Base-by-base conservation (phyloP, 2,329 filamentous ascomycete genomes). In the Paecilomyces variotii region DNA sequence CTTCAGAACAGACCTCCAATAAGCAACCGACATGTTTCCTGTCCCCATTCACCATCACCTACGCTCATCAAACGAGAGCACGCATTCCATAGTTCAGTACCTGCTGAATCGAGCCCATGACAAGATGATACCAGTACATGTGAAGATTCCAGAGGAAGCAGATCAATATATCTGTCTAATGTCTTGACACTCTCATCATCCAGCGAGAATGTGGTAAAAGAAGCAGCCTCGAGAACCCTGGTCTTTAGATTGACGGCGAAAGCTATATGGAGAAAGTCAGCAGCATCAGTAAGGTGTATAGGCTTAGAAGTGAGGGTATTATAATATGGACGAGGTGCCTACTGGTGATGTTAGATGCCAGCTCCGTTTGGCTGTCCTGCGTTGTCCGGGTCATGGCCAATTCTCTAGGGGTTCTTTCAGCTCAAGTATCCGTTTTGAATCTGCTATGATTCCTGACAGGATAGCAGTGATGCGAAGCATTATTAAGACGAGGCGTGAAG, bases 1-100 rank as follows among this genome's bases (percentile, higher is more conserved):
- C n/a, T n/a, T n/a, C n/a, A n/a, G n/a, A n/a, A 53, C 49, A 62
- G 60, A 67, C 65, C 63, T 62, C 62, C 64, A 59, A 60, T 63
- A 39, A 64, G n/a, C 12, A 64, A 35, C 25, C 34, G 35, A 14
- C 25, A n/a, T n/a, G n/a, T 54, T 27, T 56, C 57, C 34, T 56
- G 61, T 24, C 58, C 57, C 4, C 49, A 57, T 26, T 49, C 35
- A 7, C 53, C 58, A 54, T 60, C 59, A n/a, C 55, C 52, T 4
- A 49, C 32, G 26, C 35, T 60, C 55, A 68, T 61, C 19, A 65
- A 55, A 34, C 68, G 62, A 9, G 62, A 60, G 58, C 72, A 76
- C 4, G 58, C 58, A 61, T 77, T 78, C 76, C 76, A 78, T 34
- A 78, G 56, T 10, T 62, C 63, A 4, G 70, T 71, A 1, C 70